These are phyloP conservation scores for Lepiota venenata DNA, from an alignment of 768 basidiomycete genomes.

Conservation along the genomic window DNA sequence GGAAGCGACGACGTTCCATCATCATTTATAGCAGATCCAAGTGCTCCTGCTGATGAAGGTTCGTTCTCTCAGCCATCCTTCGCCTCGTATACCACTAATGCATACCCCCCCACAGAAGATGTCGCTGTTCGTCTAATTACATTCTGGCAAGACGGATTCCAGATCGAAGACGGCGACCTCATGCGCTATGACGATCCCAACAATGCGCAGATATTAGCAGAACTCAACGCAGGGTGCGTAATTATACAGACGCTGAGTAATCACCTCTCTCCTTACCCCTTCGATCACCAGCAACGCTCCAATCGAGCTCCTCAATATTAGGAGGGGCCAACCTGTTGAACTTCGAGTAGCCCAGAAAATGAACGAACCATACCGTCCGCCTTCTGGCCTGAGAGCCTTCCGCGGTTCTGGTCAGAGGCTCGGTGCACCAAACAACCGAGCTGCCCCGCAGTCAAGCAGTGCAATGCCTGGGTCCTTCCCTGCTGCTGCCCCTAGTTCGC, in stretches of 20 bases:
- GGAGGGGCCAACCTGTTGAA: conserved; percentile 78
- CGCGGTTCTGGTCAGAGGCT: conserved; percentile 76
- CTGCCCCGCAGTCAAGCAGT: conserved; percentile 13
- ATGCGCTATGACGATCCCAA: conserved; percentile 80
- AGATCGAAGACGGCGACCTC: conserved; percentile 84
- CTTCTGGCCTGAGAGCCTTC: conserved; percentile 52
- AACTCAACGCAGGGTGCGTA: conserved; percentile 76
- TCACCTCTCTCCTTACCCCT: neutral
- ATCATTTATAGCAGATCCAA: conserved; percentile 71
- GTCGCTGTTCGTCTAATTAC: conserved; percentile 72
- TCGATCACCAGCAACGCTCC: conserved; percentile 63
- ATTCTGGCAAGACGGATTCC: conserved; percentile 94
- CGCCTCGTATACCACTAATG: neutral
- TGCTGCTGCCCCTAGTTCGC: conserved; percentile 19
- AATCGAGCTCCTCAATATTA: conserved; percentile 68
- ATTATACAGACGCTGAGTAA: neutral
- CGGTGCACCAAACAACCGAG: conserved; percentile 63
- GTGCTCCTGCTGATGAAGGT: conserved; percentile 31
- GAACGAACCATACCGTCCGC: conserved; percentile 67
- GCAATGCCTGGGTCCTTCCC: conserved; percentile 67
- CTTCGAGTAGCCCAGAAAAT: conserved; percentile 71
- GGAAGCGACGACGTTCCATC: conserved; percentile 91
- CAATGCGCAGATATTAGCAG: conserved; percentile 62
- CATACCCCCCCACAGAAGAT: conserved; percentile 37
- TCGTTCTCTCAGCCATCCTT: neutral